These are phyloP conservation scores for Aspergillus sp. DNA, from an alignment of 2,329 filamentous ascomycete genomes.

Conservation along the genomic window DNA sequence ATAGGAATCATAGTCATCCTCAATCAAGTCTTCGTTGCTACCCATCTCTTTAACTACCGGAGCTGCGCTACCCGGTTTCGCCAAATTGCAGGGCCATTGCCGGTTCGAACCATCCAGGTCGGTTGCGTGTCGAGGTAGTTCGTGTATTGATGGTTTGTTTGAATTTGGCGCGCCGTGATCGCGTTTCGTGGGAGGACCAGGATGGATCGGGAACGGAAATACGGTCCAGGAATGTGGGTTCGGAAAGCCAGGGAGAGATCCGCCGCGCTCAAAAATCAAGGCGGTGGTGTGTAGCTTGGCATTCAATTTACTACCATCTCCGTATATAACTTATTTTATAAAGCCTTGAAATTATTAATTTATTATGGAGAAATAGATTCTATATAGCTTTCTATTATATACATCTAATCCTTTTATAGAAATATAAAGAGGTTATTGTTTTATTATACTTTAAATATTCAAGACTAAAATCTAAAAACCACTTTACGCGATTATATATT, in stretches of 20 bases:
- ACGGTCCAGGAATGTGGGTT: neutral
- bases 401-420: too few relatives aligned
- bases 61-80: slow-evolving; percentile 12
- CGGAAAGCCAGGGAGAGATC: neutral
- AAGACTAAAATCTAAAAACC: too few relatives aligned
- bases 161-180: slow-evolving; percentile 22
- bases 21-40: slow-evolving; percentile 36
- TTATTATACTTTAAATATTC: too few relatives aligned
- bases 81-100: slow-evolving; percentile 36
- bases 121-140: neutral
- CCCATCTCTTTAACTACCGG: neutral
- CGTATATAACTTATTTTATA: too few relatives aligned
- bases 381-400: too few relatives aligned
- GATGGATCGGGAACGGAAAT: neutral
- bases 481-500: too few relatives aligned
- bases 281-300: too few relatives aligned
- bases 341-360: too few relatives aligned
- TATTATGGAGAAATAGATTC: too few relatives aligned
- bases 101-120: slow-evolving; percentile 30
- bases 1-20: slow-evolving; percentile 42
- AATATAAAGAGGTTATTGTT: too few relatives aligned
- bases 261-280: too few relatives aligned
- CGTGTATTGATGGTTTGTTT: slow-evolving; percentile 8
- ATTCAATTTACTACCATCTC: too few relatives aligned
- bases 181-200: neutral